Base-by-base conservation (phyloP, 2,329 filamentous ascomycete genomes). In the Fusarium virguliforme region DNA sequence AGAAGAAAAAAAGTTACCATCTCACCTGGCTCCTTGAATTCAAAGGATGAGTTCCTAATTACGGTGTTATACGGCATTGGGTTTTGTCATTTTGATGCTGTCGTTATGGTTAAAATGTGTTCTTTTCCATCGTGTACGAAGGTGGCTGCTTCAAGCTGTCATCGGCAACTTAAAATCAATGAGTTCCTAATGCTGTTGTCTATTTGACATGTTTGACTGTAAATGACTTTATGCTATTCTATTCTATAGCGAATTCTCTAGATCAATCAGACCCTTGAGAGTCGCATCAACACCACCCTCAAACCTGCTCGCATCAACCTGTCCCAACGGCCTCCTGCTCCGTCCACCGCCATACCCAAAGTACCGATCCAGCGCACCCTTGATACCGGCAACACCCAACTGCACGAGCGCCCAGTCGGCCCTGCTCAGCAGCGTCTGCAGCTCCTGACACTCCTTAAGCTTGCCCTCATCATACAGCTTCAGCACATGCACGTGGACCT, bases 401-500 rank as follows among this genome's bases (percentile, higher is more conserved):
- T 91, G 86, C 65, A 92, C 92, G 54, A 89, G 89, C 1, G 86
- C 87, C 90, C 90, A 92, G 80, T 93, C 91, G n/a, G 89, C 91
- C 43, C 86, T 82, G 3, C 90, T 90, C 22, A 93, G 85, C 32
- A 91, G 79, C 37, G 85, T 87, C 79, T 92, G 92, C 75, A 92
- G 78, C 73, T 85, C 85, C 60, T 86, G 85, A 1, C 91, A 91
- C 74, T 92, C 87, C 6, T 85, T 81, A 4, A 79, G 64, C 63
- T 88, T 84, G 28, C 91, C 91, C 15, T 83, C 79, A 38, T 85
- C 83, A 77, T 88, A 92, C 8, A 92, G 82, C 70, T 88, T 81
- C 55, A 89, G 78, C n/a, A 93, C 81, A 74, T 88, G 82, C 30
- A 90, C 85, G 78, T 90, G 91, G 4, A 90, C 83, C 75, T 88